phyloP scores from a whole-genome alignment of 208 protist genomes.

The Trypanosoma brucei region DNA sequence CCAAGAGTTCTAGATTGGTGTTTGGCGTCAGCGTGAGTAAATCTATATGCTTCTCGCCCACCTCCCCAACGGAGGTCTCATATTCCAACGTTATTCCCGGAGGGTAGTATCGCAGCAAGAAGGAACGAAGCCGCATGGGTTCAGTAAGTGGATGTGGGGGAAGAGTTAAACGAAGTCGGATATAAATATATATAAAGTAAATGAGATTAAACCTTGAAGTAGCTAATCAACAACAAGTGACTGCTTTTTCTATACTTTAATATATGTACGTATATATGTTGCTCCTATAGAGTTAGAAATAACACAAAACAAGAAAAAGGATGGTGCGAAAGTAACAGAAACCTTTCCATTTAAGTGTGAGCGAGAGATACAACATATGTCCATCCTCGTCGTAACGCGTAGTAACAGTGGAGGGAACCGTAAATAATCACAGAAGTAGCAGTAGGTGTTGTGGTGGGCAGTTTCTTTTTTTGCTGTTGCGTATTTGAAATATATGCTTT shows the following conservation, averaged over 20 bases:
- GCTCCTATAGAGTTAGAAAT: too few relatives aligned
- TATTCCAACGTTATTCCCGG: slow-evolving; percentile 93
- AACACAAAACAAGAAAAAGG: too few relatives aligned
- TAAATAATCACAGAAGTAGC: not conserved
- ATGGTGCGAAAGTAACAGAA: too few relatives aligned
- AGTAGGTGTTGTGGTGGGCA: not conserved
- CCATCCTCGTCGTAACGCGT: not conserved
- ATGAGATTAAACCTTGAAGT: too few relatives aligned
- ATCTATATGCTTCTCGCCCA: slow-evolving; percentile 88
- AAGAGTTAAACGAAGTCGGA: too few relatives aligned
- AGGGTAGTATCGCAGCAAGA: slow-evolving; percentile 94
- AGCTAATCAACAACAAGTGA: too few relatives aligned
- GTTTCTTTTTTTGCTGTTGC: not conserved
- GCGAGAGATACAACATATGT: too few relatives aligned
- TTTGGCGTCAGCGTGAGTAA: slow-evolving; percentile 80
- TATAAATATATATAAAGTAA: too few relatives aligned
- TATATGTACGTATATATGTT: too few relatives aligned
- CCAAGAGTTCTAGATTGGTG: slow-evolving; percentile 82
- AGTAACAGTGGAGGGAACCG: slow-evolving; percentile 1
- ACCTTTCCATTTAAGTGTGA: too few relatives aligned
- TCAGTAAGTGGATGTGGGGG: not conserved
- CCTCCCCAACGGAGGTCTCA: slow-evolving; percentile 73
- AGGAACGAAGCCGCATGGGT: slow-evolving; percentile 88
- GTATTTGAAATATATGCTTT: too few relatives aligned
- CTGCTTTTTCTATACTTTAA: too few relatives aligned